Evolutionary conservation across 164 flowering plant genomes (phyloP).

Genomic region (Chimonanthus praecox): DNA sequence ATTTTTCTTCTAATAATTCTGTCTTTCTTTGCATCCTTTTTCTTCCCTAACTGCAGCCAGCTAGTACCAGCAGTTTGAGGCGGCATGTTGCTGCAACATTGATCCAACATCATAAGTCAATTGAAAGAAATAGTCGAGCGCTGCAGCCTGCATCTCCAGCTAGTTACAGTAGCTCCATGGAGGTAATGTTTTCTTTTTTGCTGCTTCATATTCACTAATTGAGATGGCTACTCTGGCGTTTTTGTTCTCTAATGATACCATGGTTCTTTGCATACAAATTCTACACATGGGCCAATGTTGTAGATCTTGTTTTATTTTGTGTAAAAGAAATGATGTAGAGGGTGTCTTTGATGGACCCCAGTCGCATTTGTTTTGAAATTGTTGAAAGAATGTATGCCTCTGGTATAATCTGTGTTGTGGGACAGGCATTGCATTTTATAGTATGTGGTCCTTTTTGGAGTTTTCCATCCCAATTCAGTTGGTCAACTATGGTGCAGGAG

Average conservation of each 20-base stretch:
- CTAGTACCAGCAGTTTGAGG: slow-evolving; percentile 56
- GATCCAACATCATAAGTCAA: slow-evolving; percentile 45
- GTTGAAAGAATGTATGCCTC: neutral
- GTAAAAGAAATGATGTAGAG: neutral
- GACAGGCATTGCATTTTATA: neutral
- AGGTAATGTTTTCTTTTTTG: slow-evolving; percentile 38
- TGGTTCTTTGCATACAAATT: neutral
- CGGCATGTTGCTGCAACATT: slow-evolving; percentile 60
- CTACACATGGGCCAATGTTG: neutral
- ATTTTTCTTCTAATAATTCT: slow-evolving; percentile 8
- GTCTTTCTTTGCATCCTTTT: neutral
- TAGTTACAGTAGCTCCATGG: slow-evolving; percentile 78
- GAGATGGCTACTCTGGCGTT: neutral
- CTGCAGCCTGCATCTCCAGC: slow-evolving; percentile 67
- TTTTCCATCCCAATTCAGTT: neutral
- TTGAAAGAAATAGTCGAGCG: slow-evolving; percentile 40
- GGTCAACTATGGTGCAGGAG: neutral
- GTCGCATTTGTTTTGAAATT: neutral
- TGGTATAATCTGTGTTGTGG: neutral
- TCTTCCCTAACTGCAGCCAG: slow-evolving; percentile 37
- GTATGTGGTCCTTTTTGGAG: neutral
- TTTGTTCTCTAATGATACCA: neutral
- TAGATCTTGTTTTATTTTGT: no score
- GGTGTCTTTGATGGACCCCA: neutral
- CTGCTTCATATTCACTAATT: neutral